Conservation (phyloP, 2,329 filamentous ascomycete genomes). For the Magnaporthiopsis rhizophila region DNA sequence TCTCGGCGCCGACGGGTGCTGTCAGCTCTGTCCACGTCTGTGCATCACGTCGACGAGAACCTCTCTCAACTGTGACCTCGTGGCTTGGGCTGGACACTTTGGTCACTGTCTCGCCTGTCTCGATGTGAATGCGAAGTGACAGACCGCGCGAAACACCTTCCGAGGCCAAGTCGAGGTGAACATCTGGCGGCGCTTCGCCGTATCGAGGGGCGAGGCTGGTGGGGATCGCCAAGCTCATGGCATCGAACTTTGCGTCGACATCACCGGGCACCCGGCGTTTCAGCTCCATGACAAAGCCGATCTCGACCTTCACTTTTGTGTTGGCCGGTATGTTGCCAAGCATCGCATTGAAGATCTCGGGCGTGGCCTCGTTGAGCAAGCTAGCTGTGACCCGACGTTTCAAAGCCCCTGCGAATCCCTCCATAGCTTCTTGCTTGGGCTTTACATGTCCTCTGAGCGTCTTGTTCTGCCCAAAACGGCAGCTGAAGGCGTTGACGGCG, state of each 20-base stretch:
- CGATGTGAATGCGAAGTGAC: neutral
- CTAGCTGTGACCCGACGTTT: neutral
- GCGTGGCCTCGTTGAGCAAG: slow-evolving; percentile 18
- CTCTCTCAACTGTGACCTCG: slow-evolving; percentile 13
- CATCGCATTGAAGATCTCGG: slow-evolving; percentile 20
- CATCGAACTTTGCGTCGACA: slow-evolving; percentile 10
- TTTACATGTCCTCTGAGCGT: slow-evolving; percentile 16
- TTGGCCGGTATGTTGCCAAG: slow-evolving; percentile 19
- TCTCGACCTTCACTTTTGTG: slow-evolving; percentile 16
- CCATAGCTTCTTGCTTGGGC: slow-evolving; percentile 16
- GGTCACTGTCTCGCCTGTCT: neutral
- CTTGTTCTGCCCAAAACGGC: slow-evolving; percentile 16
- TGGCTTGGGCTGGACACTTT: slow-evolving; percentile 17
- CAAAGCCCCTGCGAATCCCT: neutral
- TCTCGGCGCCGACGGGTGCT: neutral
- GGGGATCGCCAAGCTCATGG: slow-evolving; percentile 17
- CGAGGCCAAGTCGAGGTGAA: slow-evolving; percentile 8
- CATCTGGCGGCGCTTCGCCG: slow-evolving; percentile 14
- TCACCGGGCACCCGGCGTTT: slow-evolving; percentile 13
- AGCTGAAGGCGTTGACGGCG: slow-evolving; percentile 19
- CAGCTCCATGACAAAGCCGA: slow-evolving; percentile 19
- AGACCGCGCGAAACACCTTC: neutral
- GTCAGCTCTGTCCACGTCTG: neutral
- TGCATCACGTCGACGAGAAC: neutral
- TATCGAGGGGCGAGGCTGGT: slow-evolving; percentile 20